Base-by-base conservation (phyloP, 2,329 filamentous ascomycete species). In the Colletotrichum simmondsii region DNA sequence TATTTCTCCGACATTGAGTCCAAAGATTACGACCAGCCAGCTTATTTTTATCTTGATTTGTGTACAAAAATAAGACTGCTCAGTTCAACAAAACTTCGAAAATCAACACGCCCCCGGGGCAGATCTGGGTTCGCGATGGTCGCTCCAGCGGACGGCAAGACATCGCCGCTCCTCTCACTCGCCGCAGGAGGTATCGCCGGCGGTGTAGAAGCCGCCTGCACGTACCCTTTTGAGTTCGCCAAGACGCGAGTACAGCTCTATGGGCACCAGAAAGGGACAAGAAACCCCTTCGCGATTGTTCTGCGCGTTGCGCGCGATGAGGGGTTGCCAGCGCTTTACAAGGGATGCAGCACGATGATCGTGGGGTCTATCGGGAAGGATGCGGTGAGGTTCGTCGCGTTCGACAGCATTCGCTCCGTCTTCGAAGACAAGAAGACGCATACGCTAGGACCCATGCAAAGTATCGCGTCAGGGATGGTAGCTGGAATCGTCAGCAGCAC, bases 321-420 rank as follows among this genome's bases (percentile, higher is more conserved):
- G 32, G 68, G 68, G 3, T 5, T 61, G 32, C 19, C 52, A 3
- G 56, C 68, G 12, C 56, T 71, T 19, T 71, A 71, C 62, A 71
- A 67, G 56, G 68, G 68, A 10, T 71, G 68, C 54, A 71, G 68
- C 46, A 67, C 68, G n/a, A 61, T 71, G 68, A 60, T 71, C 46
- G 56, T 71, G 5, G 68, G 68, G 2, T 71, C 68, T 14, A 24
- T 71, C 56, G 68, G 68, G 30, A 71, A 71, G 12, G 68, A 71
- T n/a, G 68, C 68, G 3, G 68, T 71, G 12, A 63, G 68, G 8
- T 71, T 71, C 56, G 30, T 71, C 24, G 68, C 62, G 5, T 71
- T 71, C 49, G 68, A 71, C 62, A 67, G 68, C 68, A 61, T 71
- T 32, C 68, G 68, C n/a, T 42, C 68, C 3, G n/a, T 22, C 0